Conservation (phyloP, 768 basidiomycete species). For the Mycena crocata region DNA sequence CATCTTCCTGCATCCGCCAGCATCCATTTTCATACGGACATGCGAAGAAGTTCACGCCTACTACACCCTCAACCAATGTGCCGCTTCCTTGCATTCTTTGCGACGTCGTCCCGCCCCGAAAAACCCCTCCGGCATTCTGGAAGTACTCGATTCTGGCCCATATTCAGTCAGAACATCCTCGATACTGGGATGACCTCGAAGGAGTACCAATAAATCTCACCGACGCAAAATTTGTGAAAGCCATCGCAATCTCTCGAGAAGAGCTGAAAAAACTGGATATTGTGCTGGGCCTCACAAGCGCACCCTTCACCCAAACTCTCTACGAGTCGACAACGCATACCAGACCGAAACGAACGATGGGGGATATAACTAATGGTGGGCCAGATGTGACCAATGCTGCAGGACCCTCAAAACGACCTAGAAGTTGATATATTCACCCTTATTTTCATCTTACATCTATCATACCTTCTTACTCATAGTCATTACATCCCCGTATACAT, state of each 20-base stretch:
- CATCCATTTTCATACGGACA: constrained; percentile 4
- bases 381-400: background rate
- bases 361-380: background rate
- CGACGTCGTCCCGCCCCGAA: background rate
- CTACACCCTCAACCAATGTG: constrained; percentile 12
- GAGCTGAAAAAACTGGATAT: background rate
- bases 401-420: too few species aligned
- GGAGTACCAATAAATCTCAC: background rate
- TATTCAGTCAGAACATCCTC: background rate
- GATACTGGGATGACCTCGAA: constrained; percentile 8
- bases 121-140: constrained; percentile 3
- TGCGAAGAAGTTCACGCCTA: constrained; percentile 2
- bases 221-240: background rate
- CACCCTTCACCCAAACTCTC: background rate
- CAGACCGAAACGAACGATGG: background rate
- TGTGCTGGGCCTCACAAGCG: background rate
- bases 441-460: too few species aligned
- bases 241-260: constrained; percentile 7
- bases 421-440: too few species aligned
- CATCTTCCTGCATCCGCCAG: background rate
- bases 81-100: background rate
- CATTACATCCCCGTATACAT: too few species aligned
- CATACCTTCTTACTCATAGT: too few species aligned
- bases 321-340: background rate
- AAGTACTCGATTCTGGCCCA: constrained; percentile 7